These are phyloP conservation scores for Lyophyllum decastes DNA, from an alignment of 768 basidiomycete genomes.

Conservation along the genomic window DNA sequence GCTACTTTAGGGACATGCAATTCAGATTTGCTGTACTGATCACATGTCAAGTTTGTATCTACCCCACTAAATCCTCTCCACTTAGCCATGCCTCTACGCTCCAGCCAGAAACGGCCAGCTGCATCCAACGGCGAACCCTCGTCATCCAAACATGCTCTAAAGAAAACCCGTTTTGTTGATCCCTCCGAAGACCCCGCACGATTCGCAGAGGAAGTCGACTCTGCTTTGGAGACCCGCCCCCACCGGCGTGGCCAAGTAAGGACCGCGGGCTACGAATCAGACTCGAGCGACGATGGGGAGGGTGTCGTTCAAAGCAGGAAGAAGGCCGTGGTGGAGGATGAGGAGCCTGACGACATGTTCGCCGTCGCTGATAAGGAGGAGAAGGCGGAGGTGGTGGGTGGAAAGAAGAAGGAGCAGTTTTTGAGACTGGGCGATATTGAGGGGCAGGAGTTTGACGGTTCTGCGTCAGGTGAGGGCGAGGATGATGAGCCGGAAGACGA, in stretches of 20 bases:
- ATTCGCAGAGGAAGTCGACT: constrained; percentile 80
- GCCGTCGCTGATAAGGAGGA: constrained; percentile 63
- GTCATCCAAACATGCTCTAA: constrained; percentile 38
- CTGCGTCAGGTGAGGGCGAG: constrained; percentile 43
- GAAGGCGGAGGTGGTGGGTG: constrained; percentile 32
- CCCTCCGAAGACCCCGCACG: constrained; percentile 72
- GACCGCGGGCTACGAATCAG: constrained; percentile 88
- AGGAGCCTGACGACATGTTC: constrained; percentile 83
- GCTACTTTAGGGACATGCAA: neutral
- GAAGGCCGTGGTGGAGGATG: constrained; percentile 52
- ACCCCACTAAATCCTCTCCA: neutral
- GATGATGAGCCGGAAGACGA: constrained; percentile 67
- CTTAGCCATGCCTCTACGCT: constrained; percentile 29
- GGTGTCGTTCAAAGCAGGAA: constrained; percentile 86
- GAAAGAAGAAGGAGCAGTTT: constrained; percentile 71
- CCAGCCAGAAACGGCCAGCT: constrained; percentile 38
- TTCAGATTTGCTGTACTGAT: neutral
- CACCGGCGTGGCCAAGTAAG: constrained; percentile 71
- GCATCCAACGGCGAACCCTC: constrained; percentile 29
- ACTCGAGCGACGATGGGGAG: constrained; percentile 93
- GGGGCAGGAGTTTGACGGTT: constrained; percentile 84
- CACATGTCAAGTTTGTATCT: neutral
- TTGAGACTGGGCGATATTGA: constrained; percentile 93
- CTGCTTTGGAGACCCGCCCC: constrained; percentile 66
- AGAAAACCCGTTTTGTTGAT: constrained; percentile 81